Conservation (phyloP, 2,329 filamentous ascomycete genomes). For the Zalaria sp. region DNA sequence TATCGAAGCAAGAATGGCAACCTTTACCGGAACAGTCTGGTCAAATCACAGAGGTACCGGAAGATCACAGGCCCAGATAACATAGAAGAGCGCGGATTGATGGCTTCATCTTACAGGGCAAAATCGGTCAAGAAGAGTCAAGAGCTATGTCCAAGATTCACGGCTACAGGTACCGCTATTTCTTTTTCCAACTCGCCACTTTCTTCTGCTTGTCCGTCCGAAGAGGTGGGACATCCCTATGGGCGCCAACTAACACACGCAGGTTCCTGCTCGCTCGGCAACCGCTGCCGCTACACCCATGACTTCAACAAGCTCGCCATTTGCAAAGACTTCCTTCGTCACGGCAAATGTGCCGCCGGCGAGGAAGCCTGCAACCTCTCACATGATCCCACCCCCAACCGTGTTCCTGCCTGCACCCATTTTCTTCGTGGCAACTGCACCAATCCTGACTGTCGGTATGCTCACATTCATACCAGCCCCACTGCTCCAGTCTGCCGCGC, state of each 20-base stretch:
- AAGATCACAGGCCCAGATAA: conserved; percentile 1
- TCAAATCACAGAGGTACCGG: conserved; percentile 32
- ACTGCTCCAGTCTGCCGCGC: conserved; percentile 66
- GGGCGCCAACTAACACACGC: conserved; percentile 5
- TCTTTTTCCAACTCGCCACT: neutral
- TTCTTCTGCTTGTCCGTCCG: no score
- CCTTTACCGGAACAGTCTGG: conserved; percentile 56
- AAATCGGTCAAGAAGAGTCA: conserved; percentile 48
- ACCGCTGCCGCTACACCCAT: conserved; percentile 67
- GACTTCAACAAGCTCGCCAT: conserved; percentile 76
- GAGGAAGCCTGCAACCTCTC: conserved; percentile 69
- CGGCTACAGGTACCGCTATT: conserved; percentile 36
- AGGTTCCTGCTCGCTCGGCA: conserved; percentile 80
- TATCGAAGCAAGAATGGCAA: conserved; percentile 80
- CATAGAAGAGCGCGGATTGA: conserved; percentile 1
- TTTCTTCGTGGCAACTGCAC: conserved; percentile 82
- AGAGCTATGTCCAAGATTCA: conserved; percentile 51
- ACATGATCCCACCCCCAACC: conserved; percentile 69
- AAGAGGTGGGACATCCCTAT: conserved; percentile 2
- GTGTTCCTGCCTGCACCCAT: conserved; percentile 78
- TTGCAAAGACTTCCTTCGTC: conserved; percentile 76
- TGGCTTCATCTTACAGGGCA: conserved; percentile 6
- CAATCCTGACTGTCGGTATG: conserved; percentile 73
- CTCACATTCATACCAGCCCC: conserved; percentile 66
- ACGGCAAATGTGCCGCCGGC: conserved; percentile 62